Evolutionary conservation across 2,329 filamentous ascomycete species (phyloP).

Genomic region (Venturia asperata): DNA sequence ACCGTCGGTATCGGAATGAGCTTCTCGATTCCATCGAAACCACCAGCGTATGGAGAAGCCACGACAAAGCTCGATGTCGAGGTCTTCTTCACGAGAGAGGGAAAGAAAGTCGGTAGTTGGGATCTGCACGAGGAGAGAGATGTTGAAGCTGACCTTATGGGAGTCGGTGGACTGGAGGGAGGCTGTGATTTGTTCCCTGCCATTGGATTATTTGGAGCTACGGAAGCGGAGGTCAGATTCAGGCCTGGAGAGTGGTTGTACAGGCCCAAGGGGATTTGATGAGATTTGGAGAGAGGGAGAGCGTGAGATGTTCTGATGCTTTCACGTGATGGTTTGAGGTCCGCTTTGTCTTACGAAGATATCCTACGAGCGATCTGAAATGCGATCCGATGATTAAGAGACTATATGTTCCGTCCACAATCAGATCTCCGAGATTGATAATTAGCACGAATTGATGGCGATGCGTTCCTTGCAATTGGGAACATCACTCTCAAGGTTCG

Average conservation of each 20-base stretch:
- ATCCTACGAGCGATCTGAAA: background rate
- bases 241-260: conserved; percentile 53
- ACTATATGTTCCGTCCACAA: background rate
- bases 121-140: conserved; percentile 70
- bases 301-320: no score
- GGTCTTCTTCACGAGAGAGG: conserved; percentile 66
- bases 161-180: conserved; percentile 60
- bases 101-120: conserved; percentile 55
- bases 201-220: conserved; percentile 62
- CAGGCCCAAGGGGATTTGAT: conserved; percentile 4
- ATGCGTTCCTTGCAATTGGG: background rate
- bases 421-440: background rate
- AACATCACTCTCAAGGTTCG: no score
- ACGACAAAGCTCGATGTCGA: conserved; percentile 42
- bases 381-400: background rate
- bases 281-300: background rate
- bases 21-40: conserved; percentile 39
- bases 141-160: conserved; percentile 50
- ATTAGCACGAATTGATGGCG: background rate
- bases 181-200: conserved; percentile 63
- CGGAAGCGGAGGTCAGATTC: conserved; percentile 61
- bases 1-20: conserved; percentile 66
- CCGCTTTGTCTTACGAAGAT: background rate
- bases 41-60: conserved; percentile 28
- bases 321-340: no score